A percentile compares a stretch with the other conserved stretches of the same genome.
Conservation (phyloP, 805 yeast species). For the Candida quercuum region DNA sequence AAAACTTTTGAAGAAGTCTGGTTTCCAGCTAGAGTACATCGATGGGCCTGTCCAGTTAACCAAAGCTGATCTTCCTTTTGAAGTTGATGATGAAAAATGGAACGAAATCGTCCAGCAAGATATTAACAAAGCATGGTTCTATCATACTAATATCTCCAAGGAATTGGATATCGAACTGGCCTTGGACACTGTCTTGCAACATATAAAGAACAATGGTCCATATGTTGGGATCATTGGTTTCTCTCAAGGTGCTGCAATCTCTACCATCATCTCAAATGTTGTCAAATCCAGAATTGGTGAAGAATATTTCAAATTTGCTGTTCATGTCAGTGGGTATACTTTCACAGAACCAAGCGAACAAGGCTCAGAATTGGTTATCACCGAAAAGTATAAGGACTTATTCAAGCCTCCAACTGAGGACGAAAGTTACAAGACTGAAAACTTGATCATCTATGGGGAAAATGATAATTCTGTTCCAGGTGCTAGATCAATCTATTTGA, state of each 20-base stretch:
- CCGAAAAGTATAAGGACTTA: slow-evolving; percentile 27
- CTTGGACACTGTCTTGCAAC: slow-evolving; percentile 40
- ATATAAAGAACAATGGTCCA: slow-evolving; percentile 66
- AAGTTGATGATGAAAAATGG: slow-evolving; percentile 49
- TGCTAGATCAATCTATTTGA: slow-evolving; percentile 59
- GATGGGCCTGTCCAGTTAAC: slow-evolving; percentile 71
- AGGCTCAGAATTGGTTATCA: slow-evolving; percentile 27
- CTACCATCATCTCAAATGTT: slow-evolving; percentile 60
- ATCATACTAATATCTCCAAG: slow-evolving; percentile 40
- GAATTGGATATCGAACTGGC: slow-evolving; percentile 49
- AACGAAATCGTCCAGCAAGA: slow-evolving; percentile 39
- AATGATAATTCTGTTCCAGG: slow-evolving; percentile 81
- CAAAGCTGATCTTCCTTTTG: slow-evolving; percentile 71
- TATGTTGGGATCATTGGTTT: slow-evolving; percentile 88
- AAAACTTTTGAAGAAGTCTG: slow-evolving; percentile 58
- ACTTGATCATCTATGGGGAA: slow-evolving; percentile 82
- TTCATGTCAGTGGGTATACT: slow-evolving; percentile 67
- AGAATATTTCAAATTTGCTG: slow-evolving; percentile 55
- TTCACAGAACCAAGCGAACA: slow-evolving; percentile 36
- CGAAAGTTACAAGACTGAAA: slow-evolving; percentile 29
- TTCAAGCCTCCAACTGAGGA: slow-evolving; percentile 27
- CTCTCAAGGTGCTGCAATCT: slow-evolving; percentile 91
- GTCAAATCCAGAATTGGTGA: slow-evolving; percentile 37
- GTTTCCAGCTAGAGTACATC: slow-evolving; percentile 68
- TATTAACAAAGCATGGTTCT: slow-evolving; percentile 71